Base-by-base conservation (phyloP, 192 early-diverging fungal genomes). In the Backusella psychrophila region DNA sequence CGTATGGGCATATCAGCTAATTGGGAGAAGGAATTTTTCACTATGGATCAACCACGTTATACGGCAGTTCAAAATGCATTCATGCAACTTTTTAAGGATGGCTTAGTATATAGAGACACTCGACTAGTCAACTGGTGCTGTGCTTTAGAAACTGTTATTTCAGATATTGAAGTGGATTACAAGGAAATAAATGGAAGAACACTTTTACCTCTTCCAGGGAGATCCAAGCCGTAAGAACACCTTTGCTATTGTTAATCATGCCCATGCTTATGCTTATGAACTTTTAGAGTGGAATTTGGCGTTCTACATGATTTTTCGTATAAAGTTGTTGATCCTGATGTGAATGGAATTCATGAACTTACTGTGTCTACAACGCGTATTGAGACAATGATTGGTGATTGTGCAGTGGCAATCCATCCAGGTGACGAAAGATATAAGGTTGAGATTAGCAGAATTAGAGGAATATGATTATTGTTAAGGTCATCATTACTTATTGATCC, bases 341-440 rank as follows among this genome's bases (percentile, higher is more conserved):
- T 78, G 17, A 44, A 29, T 29, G 83, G 77, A 56, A 87, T 91
- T 33, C 84, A 87, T 69, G 84, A 92, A 41, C 86, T 99, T 38
- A 88, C 93, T 46, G 96, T 99, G 6, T 93, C 96, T 19, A 99
- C 97, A n/a, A 99, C 97, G 6, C 96, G 97, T 70, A 89, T 98
- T 38, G 97, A 99, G 78, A 99, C 97, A 4, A 97, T 99, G 93
- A 88, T 98, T n/a, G 97, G 97, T 70, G 97, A 99, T 81, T 93
- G 91, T 59, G 97, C 96, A 6, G 88, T 99, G n/a, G 96, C 96
- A 38, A 89, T 99, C 66, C 90, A 96, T 81, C 95, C 97, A 5
- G 86, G 87, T 0, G 97, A 99, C 81, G 31, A 76, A 34, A 85
- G 97, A 69, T 99, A 99, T 84, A 91, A 84, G 83, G 92, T 93